Evolutionary conservation across 2,329 filamentous ascomycete genomes (phyloP).

Genomic region (Botrytis fabae): DNA sequence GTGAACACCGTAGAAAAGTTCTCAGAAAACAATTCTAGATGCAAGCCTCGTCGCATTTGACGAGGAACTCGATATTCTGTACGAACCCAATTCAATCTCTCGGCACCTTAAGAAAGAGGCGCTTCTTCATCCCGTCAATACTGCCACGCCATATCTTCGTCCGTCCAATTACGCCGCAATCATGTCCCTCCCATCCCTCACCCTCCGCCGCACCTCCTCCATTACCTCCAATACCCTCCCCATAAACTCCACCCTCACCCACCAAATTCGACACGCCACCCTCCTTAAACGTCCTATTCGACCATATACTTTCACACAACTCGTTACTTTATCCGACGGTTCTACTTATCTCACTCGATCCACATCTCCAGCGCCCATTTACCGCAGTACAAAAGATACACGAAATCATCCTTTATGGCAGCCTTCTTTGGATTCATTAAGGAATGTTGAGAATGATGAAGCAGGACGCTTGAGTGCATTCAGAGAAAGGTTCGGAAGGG

Average conservation of each 20-base stretch:
- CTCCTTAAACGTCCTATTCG: conserved; percentile 85
- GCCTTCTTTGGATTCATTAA: conserved; percentile 74
- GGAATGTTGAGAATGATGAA: conserved; percentile 93
- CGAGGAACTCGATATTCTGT: not conserved
- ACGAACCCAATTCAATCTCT: conserved; percentile 26
- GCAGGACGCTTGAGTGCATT: conserved; percentile 87
- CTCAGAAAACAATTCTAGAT: conserved; percentile 14
- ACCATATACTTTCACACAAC: conserved; percentile 95
- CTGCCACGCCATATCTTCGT: conserved; percentile 5
- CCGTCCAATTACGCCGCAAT: conserved; percentile 19
- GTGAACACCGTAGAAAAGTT: conserved; percentile 18
- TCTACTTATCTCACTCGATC: conserved; percentile 79
- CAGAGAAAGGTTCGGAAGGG: conserved; percentile 76
- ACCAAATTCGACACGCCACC: conserved; percentile 67
- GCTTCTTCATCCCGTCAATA: conserved; percentile 4
- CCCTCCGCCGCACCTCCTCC: conserved; percentile 30
- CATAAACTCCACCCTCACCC: conserved; percentile 5
- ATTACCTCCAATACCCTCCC: conserved; percentile 1
- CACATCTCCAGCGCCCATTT: conserved; percentile 65
- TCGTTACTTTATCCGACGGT: conserved; percentile 89
- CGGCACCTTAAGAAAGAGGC: not conserved
- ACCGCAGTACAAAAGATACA: conserved; percentile 72
- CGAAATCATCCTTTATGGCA: conserved; percentile 92
- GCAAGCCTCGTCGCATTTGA: conserved; percentile 14
- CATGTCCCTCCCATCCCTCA: conserved; percentile 29